Evolutionary conservation across 2,329 filamentous ascomycete species (phyloP), one percentile per base, ranked within the genome.

Genomic region (Alternaria sp.): DNA sequence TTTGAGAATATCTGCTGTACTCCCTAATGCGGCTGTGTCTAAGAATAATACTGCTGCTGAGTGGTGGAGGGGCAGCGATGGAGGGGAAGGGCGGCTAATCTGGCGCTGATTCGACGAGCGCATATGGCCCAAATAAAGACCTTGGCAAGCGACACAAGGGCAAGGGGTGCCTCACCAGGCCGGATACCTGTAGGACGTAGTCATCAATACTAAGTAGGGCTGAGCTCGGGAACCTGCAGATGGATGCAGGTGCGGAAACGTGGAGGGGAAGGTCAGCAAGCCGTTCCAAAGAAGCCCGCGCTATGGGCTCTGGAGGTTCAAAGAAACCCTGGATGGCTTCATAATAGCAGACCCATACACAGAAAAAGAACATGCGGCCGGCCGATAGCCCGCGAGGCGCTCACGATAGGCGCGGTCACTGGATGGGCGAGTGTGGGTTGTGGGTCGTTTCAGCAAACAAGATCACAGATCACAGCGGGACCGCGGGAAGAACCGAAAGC

Each of bases 11-110:
- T 57, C 64, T 64, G 58, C 55, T 62, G 63, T 63, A 61, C 55
- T 66, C 61, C 66, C 64, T 70, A 59, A 65, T 75, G 73, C 72
- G 72, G 72, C 69, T 75, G 68, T 75, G 59, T 69, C 75, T 77
- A 76, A 75, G 70, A 75, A 77, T 76, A 75, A 77, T 75, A 71
- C 64, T 53, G 58, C 54, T 62, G 63, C 55, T 58, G 62, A 62
- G 64, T 66, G 66, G 64, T 62, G 63, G 55, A 69, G 65, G 65
- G 65, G 62, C 39, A 55, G 55, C 51, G 67, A 64, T 66, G 64
- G 67, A 63, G 63, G 69, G 65, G 66, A 70, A 69, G 65, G 66
- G 65, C 69, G 72, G 71, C 74, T 66, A 65, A 69, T 55, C 65
- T 59, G 51, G 64, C 66, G 66, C 61, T 73, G 73, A 75, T 76